A percentile compares a stretch with the other conserved stretches of the same genome.
Evolutionary conservation across 371 early-diverging fungal genomes (phyloP).

Genomic region (Apophysomyces trapeziformis): DNA sequence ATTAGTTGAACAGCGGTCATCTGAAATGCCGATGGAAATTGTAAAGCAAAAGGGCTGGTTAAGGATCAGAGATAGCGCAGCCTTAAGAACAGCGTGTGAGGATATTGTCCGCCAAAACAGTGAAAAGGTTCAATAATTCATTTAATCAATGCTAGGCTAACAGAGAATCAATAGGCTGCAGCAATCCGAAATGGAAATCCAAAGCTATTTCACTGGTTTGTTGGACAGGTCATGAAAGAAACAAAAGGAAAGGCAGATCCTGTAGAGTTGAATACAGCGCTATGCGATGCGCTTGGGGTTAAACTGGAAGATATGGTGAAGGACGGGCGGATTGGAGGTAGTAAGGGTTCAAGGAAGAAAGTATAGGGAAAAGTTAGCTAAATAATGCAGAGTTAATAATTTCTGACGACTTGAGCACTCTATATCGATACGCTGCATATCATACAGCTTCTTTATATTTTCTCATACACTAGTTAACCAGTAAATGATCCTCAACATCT

Average conservation of each 20-base stretch:
- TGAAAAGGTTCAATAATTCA: conserved; percentile 49
- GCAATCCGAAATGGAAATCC: conserved; percentile 61
- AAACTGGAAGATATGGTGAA: conserved; percentile 34
- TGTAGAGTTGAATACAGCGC: conserved; percentile 53
- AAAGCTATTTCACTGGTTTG: conserved; percentile 69
- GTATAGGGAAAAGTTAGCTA: not conserved
- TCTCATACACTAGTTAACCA: too few species aligned
- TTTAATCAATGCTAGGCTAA: not conserved
- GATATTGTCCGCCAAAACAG: conserved; percentile 57
- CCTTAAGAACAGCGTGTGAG: conserved; percentile 56
- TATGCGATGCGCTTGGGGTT: conserved; percentile 52
- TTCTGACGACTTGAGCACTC: too few species aligned
- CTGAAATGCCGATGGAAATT: conserved; percentile 55
- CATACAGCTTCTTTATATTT: too few species aligned
- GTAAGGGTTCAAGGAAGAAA: conserved; percentile 1
- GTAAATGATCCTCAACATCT: too few species aligned
- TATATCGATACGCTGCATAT: too few species aligned
- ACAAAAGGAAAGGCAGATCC: conserved; percentile 80
- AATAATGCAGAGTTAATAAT: not conserved
- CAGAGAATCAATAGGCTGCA: conserved; percentile 37
- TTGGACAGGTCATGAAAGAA: conserved; percentile 74
- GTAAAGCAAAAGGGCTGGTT: conserved; percentile 74
- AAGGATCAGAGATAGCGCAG: conserved; percentile 56
- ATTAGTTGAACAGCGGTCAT: conserved; percentile 67
- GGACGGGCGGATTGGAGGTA: not conserved